Base-by-base conservation (phyloP, 345 rosid species). In the Conringia planisiliqua region DNA sequence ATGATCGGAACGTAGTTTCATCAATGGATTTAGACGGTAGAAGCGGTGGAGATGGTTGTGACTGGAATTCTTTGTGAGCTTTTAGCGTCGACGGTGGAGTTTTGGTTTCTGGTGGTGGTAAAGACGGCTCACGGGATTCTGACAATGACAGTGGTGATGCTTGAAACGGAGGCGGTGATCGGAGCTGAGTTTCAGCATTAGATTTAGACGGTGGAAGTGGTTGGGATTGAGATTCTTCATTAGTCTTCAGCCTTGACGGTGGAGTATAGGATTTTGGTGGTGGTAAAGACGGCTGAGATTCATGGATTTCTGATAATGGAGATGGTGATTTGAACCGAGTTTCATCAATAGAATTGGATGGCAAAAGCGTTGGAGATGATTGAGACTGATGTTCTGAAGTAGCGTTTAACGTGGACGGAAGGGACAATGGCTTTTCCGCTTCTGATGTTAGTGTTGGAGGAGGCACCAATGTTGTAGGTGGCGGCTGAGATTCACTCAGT, bases 291-390 rank as follows among this genome's bases (percentile, higher is more conserved):
- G 26, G 51, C 11, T 52, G 63, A 22, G 77, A 54, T 20, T 13
- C 69, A 22, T 9, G 35, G 18, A 11, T 18, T 61, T 38, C 22
- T 50, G 40, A 33, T 9, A 50, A 48, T 17, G 60, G 10, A 1
- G 50, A 27, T 47, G 40, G 61, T 5, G 61, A 24, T 9, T 26
- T 44, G 22, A 30, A 9, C 22, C 0, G 44, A 16, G 74, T 8
- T 70, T 44, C 74, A 44, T 62, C 67, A 50, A 17, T 35, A 17
- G 74, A 24, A 33, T 44, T 70, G 58, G 64, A 57, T 33, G 30
- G 72, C 6, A 5, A 9, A 62, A 20, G 17, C 30, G 52, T 63
- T 38, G 71, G 13, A 32, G 71, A 24, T 4, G 47, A 10, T 74
- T 35, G 72, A 33, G 72, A 57, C 2, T 56, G 58, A n/a, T 13